Base-by-base conservation (phyloP, 1,139 yeast species). In the Pichia sp. region DNA sequence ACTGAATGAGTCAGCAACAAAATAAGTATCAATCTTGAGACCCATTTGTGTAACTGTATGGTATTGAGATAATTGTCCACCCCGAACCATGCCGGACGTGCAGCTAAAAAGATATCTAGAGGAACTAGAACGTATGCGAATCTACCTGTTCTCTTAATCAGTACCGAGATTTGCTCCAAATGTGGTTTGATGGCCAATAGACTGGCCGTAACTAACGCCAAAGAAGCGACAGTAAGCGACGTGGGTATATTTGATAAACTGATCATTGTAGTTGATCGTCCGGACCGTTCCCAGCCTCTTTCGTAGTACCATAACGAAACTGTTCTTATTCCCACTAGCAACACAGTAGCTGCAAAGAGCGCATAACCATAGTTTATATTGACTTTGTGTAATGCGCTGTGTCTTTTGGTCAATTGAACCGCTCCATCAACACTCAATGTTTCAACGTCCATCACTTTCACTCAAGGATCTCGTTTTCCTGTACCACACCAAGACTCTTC, bases 11-110 rank as follows among this genome's bases (percentile, higher is more conserved):
- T 40, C 0, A 71, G 40, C 0, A 77, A 75, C 37, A 77, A 64
- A 0, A 72, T 52, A 0, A 84, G 69, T 4, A 83, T 74, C 2
- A 81, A 49, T 51, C 97, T 66, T 2, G 94, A 81, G 0, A 84
- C 61, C 95, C 95, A 86, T 60, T 85, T 86, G 63, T 88, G 97
- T 11, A 85, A 57, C 10, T 68, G 68, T 5, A 86, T 55, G 11
- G 79, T 61, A 37, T 74, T 69, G 47, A 85, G 62, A 55, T 85
- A 86, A 44, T 72, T 66, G 10, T 77, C 74, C 26, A 69, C 61
- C 1, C 79, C 75, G 42, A 78, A 58, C 11, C 79, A 75, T 2
- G 78, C 70, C 3, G 95, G 88, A 43, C 85, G 66, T 33, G 84
- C 55, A 0, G 80, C 75, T 16, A 87, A 60, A 42, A 79, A 70